Base-by-base conservation (phyloP, 1,284 basidiomycete species). In the Sporisorium reilianum region DNA sequence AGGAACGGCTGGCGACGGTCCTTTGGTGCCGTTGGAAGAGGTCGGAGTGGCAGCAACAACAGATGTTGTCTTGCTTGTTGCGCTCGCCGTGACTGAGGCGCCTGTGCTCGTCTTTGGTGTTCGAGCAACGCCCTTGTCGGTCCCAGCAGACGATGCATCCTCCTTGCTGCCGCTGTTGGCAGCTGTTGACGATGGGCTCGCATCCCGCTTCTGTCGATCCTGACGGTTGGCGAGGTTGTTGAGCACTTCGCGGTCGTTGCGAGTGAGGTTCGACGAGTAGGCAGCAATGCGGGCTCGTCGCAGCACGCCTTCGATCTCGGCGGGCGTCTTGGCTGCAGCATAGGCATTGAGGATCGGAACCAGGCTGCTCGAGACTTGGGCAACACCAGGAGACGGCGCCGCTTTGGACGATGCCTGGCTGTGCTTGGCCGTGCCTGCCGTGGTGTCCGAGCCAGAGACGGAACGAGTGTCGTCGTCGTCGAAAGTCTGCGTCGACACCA, bases 321-420 rank as follows among this genome's bases (percentile, higher is more conserved):
- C 67, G 2, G 75, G 66, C 30, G 79, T 82, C 74, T 82, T 82
- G n/a, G 80, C 80, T 30, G 73, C 76, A 6, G 75, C 71, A 55
- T 82, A 82, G 3, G 80, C 77, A 30, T 80, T 81, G 49, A 82
- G 66, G 16, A 82, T 82, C 3, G 79, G 66, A 1, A 76, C 49
- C 12, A 82, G 38, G n/a, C 64, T 68, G 55, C 61, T 67, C 26
- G 71, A 74, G 12, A 74, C 65, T 5, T 64, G 61, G 18, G 65
- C 26, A 23, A 38, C 50, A 25, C 20, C 51, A 12, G 77, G 64
- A 41, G 76, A 80, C 2, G 65, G 41, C 9, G 63, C 56, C 6
- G 60, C 34, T 51, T 67, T 67, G 36, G 58, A 53, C 18, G 69
- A 66, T 1, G 53, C 26, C 12, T 53, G 49, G 32, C 50, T 58